Conservation (phyloP, 768 basidiomycete genomes). For the Phanerochaete carnosa region DNA sequence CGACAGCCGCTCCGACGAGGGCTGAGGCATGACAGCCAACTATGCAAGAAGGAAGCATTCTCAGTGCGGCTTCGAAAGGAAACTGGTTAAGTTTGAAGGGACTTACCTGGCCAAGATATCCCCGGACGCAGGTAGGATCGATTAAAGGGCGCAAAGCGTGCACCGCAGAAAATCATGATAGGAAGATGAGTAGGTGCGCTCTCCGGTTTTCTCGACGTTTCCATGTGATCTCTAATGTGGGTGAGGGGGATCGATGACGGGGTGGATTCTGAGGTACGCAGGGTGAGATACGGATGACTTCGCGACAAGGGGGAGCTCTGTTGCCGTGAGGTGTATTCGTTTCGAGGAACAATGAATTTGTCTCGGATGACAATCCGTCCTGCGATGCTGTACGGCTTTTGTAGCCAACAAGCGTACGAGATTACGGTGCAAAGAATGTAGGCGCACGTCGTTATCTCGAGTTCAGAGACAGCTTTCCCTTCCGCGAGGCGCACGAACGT, state of each 20-base stretch:
- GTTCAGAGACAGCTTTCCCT: not conserved
- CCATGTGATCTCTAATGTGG: not conserved
- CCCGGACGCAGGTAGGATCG: not conserved
- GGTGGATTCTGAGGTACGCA: not conserved
- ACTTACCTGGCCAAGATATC: not conserved
- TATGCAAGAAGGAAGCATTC: not conserved
- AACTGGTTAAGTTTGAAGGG: no score
- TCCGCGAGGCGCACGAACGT: not conserved
- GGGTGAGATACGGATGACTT: not conserved
- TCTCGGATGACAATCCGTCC: not conserved
- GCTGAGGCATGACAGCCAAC: not conserved
- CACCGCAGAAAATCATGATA: not conserved
- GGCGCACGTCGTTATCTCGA: not conserved
- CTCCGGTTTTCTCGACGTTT: not conserved
- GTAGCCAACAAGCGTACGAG: not conserved
- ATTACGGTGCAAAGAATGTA: not conserved
- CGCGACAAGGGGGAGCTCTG: not conserved
- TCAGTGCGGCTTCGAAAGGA: no score
- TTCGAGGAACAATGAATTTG: not conserved
- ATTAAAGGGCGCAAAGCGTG: not conserved
- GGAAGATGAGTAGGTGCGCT: no score
- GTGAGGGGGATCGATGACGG: not conserved
- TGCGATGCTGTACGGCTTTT: not conserved
- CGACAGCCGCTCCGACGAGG: not conserved
- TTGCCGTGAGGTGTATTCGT: not conserved